Evolutionary conservation across 108 stramenopile genomes (phyloP), one percentile per base, ranked within the genome.

Genomic region (Tribonema minus): DNA sequence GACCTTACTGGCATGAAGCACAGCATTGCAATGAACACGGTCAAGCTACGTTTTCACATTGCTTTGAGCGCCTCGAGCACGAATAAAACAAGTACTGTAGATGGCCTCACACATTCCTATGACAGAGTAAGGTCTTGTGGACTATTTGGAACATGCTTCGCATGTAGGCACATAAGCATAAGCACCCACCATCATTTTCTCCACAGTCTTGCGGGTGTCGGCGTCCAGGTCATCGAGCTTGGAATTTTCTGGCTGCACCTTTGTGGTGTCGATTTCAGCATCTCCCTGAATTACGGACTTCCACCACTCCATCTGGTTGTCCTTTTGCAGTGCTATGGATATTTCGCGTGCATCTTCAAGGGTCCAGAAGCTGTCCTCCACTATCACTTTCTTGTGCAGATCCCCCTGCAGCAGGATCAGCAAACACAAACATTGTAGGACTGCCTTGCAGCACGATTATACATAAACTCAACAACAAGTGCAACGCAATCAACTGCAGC

Each of bases 261-360:
- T 94, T 32, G 86, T 88, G 34, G 97, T 90, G 88, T 99, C 90
- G 85, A 99, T 97, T 68, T 89, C 89, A 15, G 92, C 91, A 73
- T 99, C 97, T 6, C 88, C 89, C n/a, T 81, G 69, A 32, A 92
- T 87, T 6, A 96, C 92, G 62, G 87, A 72, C 39, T 92, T 93
- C 99, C 99, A 99, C 99, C 99, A 99, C 87, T 94, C 96, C 96
- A 96, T 96, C 68, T 90, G 83, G 87, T 99, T 96, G 7, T 88
- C 85, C 77, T 78, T 78, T 37, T 78, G 77, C 37, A 78, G 68
- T 46, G 77, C 77, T 26, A 78, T 59, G 58, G 15, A 67, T 29
- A 82, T 40, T 1, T 89, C 84, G 62, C 88, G 90, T 20, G 88
- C 91, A 72, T 99, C 98, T 79, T 98, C 98, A 28, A 99, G 88